phyloP scores from a whole-genome alignment of 345 rosid genomes.

The Viola odorata region DNA sequence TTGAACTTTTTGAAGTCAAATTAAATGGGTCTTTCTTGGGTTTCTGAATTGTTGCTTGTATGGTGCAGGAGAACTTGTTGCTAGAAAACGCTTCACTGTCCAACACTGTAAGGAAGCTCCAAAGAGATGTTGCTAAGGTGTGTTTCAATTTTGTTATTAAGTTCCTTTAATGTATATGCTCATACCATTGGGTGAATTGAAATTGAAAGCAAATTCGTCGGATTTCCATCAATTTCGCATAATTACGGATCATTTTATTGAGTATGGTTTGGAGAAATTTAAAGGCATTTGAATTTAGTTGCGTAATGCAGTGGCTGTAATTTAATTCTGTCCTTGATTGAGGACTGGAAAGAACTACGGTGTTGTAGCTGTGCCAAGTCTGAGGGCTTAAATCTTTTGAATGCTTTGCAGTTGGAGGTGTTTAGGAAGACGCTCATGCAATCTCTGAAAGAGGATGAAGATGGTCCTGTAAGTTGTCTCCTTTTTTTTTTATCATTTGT shows the following conservation, averaged over 20 bases:
- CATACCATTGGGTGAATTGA: too few relatives aligned
- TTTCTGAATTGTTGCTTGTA: neutral
- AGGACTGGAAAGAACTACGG: too few relatives aligned
- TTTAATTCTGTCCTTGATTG: too few relatives aligned
- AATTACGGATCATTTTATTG: neutral
- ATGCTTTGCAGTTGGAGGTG: constrained; percentile 65
- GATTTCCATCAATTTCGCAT: neutral
- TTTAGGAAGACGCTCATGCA: constrained; percentile 88
- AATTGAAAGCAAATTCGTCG: too few relatives aligned
- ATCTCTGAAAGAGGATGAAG: constrained; percentile 87
- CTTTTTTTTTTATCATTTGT: too few relatives aligned
- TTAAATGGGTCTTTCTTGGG: neutral
- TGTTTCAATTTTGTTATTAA: neutral
- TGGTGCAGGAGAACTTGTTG: constrained; percentile 60
- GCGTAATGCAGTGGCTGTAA: neutral
- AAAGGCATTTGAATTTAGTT: neutral
- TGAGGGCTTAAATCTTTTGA: neutral
- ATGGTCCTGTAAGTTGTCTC: constrained; percentile 40
- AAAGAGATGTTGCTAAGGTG: constrained; percentile 94
- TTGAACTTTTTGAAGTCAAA: neutral
- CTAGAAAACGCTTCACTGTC: constrained; percentile 58
- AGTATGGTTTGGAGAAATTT: too few relatives aligned
- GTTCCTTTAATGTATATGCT: neutral
- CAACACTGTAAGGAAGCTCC: constrained; percentile 71
- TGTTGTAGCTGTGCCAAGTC: too few relatives aligned